Base-by-base conservation (phyloP, 345 rosid species). In the Pugionium dolabratum region DNA sequence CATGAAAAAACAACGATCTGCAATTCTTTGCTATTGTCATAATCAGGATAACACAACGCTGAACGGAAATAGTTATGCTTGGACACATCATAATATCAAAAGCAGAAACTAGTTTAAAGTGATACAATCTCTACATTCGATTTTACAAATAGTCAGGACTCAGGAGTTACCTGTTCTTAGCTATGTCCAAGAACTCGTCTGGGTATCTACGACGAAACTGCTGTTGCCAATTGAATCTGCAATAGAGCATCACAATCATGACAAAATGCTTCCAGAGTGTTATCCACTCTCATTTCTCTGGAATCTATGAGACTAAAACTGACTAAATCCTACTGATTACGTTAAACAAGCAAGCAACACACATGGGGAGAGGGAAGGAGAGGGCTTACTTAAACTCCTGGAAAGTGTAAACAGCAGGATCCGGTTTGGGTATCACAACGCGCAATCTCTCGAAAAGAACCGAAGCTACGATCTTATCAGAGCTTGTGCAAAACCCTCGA, bases 361-460 rank as follows among this genome's bases (percentile, higher is more conserved):
- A 9, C 25, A 18, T 18, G 60, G 30, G 50, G 32, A 25, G 10
- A 6, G 7, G 45, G 37, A 46, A 43, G 7, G 60, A 71, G 48
- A 40, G 26, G 37, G 55, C 61, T 89, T 64, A 90, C 97, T 93
- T 88, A 79, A 94, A 94, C 87, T 94, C 99, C 75, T 84, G 91
- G 53, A 94, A 94, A 37, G 96, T 85, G 75, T 85, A 90, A 45
- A 88, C 88, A 47, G 80, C 83, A 6, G 97, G 96, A 68, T 94
- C 97, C 30, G 92, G 86, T 78, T 88, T 84, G 18, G 97, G 99
- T 44, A 90, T 71, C 45, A 94, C 96, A 45, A 94, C 93, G 1
- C 96, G 97, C 56, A 90, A 70, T 72, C 99, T 83, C 88, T 90
- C 99, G 56, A 94, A 94, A 44, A 90, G 78, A 10, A 94, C 97